Percentiles rank a stretch among this genome's conserved stretches.
Conservation (phyloP, 371 early-diverging fungal species). For the Saksenaea oblongispora region DNA sequence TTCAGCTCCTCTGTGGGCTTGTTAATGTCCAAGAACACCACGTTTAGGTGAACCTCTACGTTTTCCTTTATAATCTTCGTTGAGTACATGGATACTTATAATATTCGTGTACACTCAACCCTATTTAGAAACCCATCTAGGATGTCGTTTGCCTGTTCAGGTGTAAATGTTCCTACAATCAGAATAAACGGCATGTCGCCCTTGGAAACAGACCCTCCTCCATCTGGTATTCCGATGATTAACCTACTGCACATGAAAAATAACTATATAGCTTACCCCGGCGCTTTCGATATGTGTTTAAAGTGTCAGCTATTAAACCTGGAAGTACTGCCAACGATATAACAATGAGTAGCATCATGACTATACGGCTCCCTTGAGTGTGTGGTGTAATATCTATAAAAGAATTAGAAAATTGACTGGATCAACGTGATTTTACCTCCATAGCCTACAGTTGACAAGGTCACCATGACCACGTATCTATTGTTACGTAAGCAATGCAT, state of each 20-base stretch:
- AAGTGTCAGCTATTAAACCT: slow-evolving; percentile 53
- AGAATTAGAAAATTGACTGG: neutral
- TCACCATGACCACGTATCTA: slow-evolving; percentile 66
- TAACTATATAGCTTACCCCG: slow-evolving; percentile 23
- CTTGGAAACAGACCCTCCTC: slow-evolving; percentile 48
- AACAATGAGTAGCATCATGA: slow-evolving; percentile 71
- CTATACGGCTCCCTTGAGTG: slow-evolving; percentile 57
- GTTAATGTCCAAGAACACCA: slow-evolving; percentile 62
- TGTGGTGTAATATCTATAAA: slow-evolving; percentile 67
- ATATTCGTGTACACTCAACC: slow-evolving; percentile 21
- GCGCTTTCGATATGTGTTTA: slow-evolving; percentile 56
- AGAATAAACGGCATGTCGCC: slow-evolving; percentile 60
- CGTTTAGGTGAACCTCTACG: slow-evolving; percentile 44
- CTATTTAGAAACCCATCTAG: slow-evolving; percentile 62
- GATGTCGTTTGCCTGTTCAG: slow-evolving; percentile 57
- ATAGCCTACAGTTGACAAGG: slow-evolving; percentile 79
- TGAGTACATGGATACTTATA: no score
- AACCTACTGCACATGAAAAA: neutral
- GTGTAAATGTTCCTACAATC: slow-evolving; percentile 62
- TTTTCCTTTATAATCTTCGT: slow-evolving; percentile 16
- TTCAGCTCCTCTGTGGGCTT: slow-evolving; percentile 54
- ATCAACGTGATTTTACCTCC: slow-evolving; percentile 42
- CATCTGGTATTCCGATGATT: slow-evolving; percentile 18
- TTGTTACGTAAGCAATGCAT: no score
- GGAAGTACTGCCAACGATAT: slow-evolving; percentile 68